A percentile compares a stretch with the other conserved stretches of the same genome.
Conservation (phyloP, 192 early-diverging fungal genomes). For the Rhizoclosmatium sp. region DNA sequence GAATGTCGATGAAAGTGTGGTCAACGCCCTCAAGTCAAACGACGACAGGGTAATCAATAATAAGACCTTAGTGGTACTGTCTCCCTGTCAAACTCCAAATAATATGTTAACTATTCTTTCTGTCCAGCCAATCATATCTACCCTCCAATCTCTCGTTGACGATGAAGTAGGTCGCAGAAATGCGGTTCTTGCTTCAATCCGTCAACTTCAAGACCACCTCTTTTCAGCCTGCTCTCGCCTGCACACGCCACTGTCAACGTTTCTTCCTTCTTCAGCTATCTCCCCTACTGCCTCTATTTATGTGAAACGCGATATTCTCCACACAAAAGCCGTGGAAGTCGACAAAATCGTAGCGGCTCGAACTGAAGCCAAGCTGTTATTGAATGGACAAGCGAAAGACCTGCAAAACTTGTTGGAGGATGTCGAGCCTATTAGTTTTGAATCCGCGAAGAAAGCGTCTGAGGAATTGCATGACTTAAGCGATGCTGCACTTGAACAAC, state of each 20-base stretch:
- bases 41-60: slow-evolving; percentile 27
- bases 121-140: slow-evolving; percentile 29
- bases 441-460: too few species aligned
- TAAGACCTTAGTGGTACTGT: slow-evolving; percentile 17
- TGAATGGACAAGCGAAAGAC: slow-evolving; percentile 4
- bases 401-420: slow-evolving; percentile 17
- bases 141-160: slow-evolving; percentile 15
- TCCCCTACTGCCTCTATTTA: slow-evolving; percentile 25
- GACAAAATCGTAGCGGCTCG: slow-evolving; percentile 24
- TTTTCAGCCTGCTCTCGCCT: slow-evolving; percentile 16
- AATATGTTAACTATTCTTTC: neutral
- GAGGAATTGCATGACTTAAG: too few species aligned
- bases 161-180: slow-evolving; percentile 18
- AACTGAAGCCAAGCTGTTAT: too few species aligned
- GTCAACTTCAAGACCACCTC: slow-evolving; percentile 21
- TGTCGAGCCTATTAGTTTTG: neutral
- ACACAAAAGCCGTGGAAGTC: neutral
- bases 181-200: slow-evolving; percentile 1
- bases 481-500: too few species aligned
- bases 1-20: neutral
- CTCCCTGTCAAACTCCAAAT: neutral
- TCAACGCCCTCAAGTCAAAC: too few species aligned
- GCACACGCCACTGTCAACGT: slow-evolving; percentile 24
- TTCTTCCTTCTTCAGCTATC: slow-evolving; percentile 15
- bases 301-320: slow-evolving; percentile 24